These are phyloP conservation scores for Cardamine chenopodiifolia DNA, from an alignment of 345 rosid genomes.

Conservation along the genomic window DNA sequence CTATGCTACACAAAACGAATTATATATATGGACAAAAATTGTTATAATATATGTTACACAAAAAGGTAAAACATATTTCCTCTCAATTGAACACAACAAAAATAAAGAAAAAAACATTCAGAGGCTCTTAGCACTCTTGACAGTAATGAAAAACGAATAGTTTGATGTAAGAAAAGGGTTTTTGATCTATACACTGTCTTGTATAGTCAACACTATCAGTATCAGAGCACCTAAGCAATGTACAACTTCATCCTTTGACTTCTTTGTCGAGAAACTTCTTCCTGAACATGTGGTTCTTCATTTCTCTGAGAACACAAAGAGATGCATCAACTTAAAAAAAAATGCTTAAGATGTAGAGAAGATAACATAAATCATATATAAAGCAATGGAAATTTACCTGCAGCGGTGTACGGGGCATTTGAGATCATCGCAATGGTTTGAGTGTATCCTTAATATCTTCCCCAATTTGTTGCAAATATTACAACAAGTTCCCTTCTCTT, in stretches of 20 bases:
- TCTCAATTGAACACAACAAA: neutral
- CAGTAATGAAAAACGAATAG: neutral
- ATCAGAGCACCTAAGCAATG: slow-evolving; percentile 13
- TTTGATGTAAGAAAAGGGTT: neutral
- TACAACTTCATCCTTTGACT: slow-evolving; percentile 12
- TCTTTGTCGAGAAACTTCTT: neutral
- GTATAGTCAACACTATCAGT: neutral
- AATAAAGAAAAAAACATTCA: neutral
- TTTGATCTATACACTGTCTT: slow-evolving; percentile 13
- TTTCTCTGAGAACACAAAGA: slow-evolving; percentile 24
- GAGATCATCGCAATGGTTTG: slow-evolving; percentile 41
- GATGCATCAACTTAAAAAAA: slow-evolving; percentile 14
- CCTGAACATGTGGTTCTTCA: neutral
- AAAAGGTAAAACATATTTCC: neutral
- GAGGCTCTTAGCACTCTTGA: slow-evolving; percentile 6
- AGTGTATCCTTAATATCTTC: slow-evolving; percentile 41
- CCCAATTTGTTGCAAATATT: slow-evolving; percentile 34
- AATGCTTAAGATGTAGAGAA: neutral
- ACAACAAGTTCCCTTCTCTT: slow-evolving; percentile 45
- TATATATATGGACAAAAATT: neutral
- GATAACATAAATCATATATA: neutral
- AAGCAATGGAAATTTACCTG: slow-evolving; percentile 42
- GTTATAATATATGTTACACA: neutral
- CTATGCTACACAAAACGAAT: neutral
- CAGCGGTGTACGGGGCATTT: slow-evolving; percentile 50